These are phyloP conservation scores for Mortierella claussenii DNA, from an alignment of 192 early-diverging fungal species.

Conservation along the genomic window DNA sequence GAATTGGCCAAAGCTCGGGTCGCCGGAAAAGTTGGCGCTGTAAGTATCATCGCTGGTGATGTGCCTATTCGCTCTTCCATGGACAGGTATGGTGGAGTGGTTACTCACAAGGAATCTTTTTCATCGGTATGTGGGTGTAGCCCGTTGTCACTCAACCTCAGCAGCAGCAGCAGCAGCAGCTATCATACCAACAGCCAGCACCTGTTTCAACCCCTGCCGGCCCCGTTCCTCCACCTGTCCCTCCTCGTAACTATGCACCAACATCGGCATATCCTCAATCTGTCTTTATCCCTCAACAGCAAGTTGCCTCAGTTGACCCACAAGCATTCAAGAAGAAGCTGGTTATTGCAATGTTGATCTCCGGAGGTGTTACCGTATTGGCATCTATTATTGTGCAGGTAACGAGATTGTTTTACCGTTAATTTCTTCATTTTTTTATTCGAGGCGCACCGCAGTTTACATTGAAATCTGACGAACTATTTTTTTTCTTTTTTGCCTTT, in stretches of 20 bases:
- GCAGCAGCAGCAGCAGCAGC: constrained; percentile 11
- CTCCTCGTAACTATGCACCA: constrained; percentile 37
- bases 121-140: constrained; percentile 4
- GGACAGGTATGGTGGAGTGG: too few species aligned
- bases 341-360: constrained; percentile 43
- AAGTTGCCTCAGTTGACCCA: constrained; percentile 19
- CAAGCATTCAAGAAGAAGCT: constrained; percentile 49
- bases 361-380: constrained; percentile 37
- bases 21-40: constrained; percentile 12
- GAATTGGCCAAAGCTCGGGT: constrained; percentile 65
- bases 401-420: neutral
- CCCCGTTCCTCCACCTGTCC: constrained; percentile 32
- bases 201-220: neutral
- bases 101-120: too few species aligned
- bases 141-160: neutral
- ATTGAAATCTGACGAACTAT: neutral
- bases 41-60: neutral
- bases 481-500: neutral
- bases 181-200: constrained; percentile 13
- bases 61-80: too few species aligned
- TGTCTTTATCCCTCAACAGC: constrained; percentile 15
- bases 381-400: constrained; percentile 39
- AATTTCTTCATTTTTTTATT: too few species aligned
- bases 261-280: constrained; percentile 18
- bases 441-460: too few species aligned